Evolutionary conservation across 257 asterid species (phyloP), one percentile per base, ranked within the genome.

Genomic region (Fraxinus excelsior): DNA sequence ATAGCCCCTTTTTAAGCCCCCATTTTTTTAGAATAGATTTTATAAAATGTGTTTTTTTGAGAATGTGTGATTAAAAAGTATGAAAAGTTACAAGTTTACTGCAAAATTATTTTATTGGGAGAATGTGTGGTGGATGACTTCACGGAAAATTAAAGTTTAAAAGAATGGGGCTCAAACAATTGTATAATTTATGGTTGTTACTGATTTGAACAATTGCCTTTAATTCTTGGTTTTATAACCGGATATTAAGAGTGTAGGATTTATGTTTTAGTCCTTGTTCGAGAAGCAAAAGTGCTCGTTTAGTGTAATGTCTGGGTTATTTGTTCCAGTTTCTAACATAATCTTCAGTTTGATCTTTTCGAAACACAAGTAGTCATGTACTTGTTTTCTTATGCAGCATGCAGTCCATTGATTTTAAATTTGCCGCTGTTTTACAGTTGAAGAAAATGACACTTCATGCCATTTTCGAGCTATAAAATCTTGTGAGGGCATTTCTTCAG

Each of bases 401-500:
- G 18, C 35, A 1, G 38, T 10, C 23, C 3, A 14, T 25, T 12
- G 64, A 23, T 8, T 72, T 38, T 34, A 73, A 69, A 79, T 53
- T 64, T 80, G 31, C 71, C 73, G 65, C 14, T 37, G 65, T 77
- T 38, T 67, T 77, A 71, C 85, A 91, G 98, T 94, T 87, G 82
- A 91, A 90, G 86, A 93, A 90, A 83, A 91, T 93, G 94, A 76
- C 80, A 35, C 70, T 89, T 68, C 82, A 88, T 78, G 96, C 96
- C 32, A 87, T 69, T 29, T 13, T 11, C 16, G 76, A 73, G 94
- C 91, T 18, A 75, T 90, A 72, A 5, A 31, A 31, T 31, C 3
- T 29, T 69, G 90, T 84, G 84, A 72, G 80, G 13, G 4, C 16
- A 12, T 82, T 37, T 76, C 82, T 62, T 26, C 19, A 32, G 77